phyloP scores from a whole-genome alignment of 352 stramenopile genomes.

The Thraustochytrium sp. region DNA sequence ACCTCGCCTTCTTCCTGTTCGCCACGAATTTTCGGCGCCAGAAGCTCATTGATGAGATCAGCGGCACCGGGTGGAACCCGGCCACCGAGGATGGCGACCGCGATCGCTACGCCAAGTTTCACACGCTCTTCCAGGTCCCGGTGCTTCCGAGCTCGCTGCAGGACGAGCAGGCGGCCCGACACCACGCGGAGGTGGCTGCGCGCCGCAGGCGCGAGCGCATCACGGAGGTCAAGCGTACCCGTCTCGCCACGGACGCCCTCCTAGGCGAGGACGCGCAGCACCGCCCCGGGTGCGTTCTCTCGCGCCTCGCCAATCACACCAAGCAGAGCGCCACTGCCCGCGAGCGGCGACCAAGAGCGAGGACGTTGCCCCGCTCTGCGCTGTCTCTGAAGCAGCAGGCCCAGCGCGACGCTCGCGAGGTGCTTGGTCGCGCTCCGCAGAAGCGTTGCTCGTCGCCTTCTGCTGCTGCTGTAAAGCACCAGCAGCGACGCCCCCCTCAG shows the following conservation, averaged over 20 bases:
- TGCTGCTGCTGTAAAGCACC: too few species aligned
- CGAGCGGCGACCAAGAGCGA: too few species aligned
- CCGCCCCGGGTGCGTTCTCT: neutral
- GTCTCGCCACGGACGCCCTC: neutral
- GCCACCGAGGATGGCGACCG: neutral
- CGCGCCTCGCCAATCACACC: too few species aligned
- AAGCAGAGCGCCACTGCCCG: too few species aligned
- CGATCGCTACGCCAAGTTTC: conserved; percentile 23
- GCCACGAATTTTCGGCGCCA: conserved; percentile 20
- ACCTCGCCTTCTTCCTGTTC: conserved; percentile 36
- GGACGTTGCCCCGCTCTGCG: too few species aligned
- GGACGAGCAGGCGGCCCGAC: neutral
- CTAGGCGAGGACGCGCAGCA: neutral
- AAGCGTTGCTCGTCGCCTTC: too few species aligned
- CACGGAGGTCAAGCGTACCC: neutral
- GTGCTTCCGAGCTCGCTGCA: conserved; percentile 25
- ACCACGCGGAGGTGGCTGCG: neutral
- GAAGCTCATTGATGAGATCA: conserved; percentile 35
- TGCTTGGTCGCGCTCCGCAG: too few species aligned
- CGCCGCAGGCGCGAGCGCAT: neutral
- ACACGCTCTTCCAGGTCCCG: conserved; percentile 18
- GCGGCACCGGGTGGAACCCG: neutral
- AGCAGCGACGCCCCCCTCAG: too few species aligned
- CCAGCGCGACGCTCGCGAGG: too few species aligned
- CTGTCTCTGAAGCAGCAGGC: too few species aligned